Percentiles rank a stretch among this genome's conserved stretches.
Conservation (phyloP, 768 basidiomycete species). For the Podaxis sp. region DNA sequence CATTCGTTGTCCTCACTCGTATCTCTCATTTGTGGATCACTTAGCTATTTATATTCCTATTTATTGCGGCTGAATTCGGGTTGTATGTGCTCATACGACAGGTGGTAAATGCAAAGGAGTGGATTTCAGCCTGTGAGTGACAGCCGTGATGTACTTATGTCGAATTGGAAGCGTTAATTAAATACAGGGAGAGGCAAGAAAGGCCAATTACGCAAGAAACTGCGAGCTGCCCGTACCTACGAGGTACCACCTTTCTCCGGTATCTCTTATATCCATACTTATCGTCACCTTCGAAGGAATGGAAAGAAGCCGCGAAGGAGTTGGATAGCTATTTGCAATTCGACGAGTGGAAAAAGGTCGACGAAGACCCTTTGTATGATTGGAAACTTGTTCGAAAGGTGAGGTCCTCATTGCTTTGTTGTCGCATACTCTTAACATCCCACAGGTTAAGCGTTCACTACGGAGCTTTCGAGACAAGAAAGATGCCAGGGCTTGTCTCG, state of each 20-base stretch:
- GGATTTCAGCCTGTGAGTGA: constrained; percentile 77
- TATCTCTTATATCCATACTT: neutral
- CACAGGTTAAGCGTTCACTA: constrained; percentile 74
- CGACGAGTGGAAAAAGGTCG: constrained; percentile 85
- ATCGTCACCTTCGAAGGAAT: constrained; percentile 52
- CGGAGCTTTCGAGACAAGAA: constrained; percentile 67
- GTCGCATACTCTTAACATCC: neutral
- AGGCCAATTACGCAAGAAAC: constrained; percentile 68
- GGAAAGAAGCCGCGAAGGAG: constrained; percentile 78
- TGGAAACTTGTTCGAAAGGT: constrained; percentile 84
- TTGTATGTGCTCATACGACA: constrained; percentile 88
- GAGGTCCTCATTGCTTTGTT: neutral
- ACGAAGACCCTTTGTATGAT: constrained; percentile 91
- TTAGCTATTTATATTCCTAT: constrained; percentile 79
- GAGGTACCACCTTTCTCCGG: constrained; percentile 44
- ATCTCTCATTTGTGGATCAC: neutral
- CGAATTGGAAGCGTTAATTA: neutral
- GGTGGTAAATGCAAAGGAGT: constrained; percentile 93
- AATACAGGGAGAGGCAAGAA: constrained; percentile 80
- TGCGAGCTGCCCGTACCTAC: constrained; percentile 76
- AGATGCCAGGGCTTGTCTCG: constrained; percentile 84
- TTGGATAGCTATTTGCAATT: constrained; percentile 85
- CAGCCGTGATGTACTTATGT: neutral
- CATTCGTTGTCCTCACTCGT: neutral
- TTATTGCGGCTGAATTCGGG: constrained; percentile 84